Evolutionary conservation across 306 rosid species (phyloP).

Genomic region (Vachellia collinsii): DNA sequence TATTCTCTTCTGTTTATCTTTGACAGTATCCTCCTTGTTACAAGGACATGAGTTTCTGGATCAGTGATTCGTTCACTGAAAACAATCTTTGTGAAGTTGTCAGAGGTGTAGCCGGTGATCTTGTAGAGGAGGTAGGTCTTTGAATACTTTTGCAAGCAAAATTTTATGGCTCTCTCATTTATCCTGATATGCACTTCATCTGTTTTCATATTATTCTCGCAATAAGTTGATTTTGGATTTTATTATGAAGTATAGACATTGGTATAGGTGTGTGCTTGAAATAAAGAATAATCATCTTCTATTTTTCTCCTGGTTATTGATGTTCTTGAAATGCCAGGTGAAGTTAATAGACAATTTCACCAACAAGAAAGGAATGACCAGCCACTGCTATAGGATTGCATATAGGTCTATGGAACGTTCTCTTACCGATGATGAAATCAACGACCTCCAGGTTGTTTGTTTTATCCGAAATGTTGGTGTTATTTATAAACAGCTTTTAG

Average conservation of each 20-base stretch:
- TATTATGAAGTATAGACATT: neutral
- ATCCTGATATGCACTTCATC: slow-evolving; percentile 5
- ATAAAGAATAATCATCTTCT: neutral
- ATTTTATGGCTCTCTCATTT: neutral
- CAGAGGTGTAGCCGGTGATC: slow-evolving; percentile 93
- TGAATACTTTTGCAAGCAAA: slow-evolving; percentile 6
- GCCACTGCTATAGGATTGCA: slow-evolving; percentile 95
- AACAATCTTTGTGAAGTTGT: slow-evolving; percentile 97
- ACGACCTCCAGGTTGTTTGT: slow-evolving; percentile 59
- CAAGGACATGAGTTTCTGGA: slow-evolving; percentile 97
- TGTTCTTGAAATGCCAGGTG: slow-evolving; percentile 61
- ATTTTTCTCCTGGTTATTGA: neutral
- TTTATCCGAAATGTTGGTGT: slow-evolving; percentile 13
- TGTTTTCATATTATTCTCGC: neutral
- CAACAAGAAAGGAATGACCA: slow-evolving; percentile 95
- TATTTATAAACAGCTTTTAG: slow-evolving; percentile 2
- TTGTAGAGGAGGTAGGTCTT: slow-evolving; percentile 89
- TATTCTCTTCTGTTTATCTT: slow-evolving; percentile 33
- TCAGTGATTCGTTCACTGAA: slow-evolving; percentile 83
- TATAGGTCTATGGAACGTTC: slow-evolving; percentile 97
- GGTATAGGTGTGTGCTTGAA: neutral
- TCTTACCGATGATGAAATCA: slow-evolving; percentile 93
- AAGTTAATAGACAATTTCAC: slow-evolving; percentile 92
- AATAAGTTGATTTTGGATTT: neutral
- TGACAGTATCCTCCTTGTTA: slow-evolving; percentile 94